Evolutionary conservation across 208 protist genomes (phyloP).

Genomic region (Leishmania major): DNA sequence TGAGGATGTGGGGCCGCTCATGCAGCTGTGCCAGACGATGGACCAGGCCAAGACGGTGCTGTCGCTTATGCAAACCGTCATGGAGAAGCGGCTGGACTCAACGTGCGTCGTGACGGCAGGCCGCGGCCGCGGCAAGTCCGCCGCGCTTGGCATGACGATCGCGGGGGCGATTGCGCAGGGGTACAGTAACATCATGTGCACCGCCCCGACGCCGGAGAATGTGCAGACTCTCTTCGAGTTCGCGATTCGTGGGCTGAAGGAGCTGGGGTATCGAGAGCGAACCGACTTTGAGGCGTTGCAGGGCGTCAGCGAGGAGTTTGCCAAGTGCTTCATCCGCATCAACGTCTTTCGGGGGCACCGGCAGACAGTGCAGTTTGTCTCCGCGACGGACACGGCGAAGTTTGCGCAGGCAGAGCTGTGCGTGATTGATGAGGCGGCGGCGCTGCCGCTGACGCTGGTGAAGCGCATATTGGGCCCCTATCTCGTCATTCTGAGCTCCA

Average conservation of each 20-base stretch:
- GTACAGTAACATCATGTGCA: constrained; percentile 99
- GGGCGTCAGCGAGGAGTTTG: constrained; percentile 92
- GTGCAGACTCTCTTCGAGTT: constrained; percentile 99
- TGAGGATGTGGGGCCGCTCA: constrained; percentile 90
- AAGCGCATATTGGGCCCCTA: constrained; percentile 97
- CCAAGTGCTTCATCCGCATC: constrained; percentile 97
- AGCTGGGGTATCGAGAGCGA: constrained; percentile 96
- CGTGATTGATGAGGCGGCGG: constrained; percentile 99
- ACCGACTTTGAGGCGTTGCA: constrained; percentile 98
- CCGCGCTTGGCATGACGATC: constrained; percentile 94
- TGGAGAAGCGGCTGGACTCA: constrained; percentile 96
- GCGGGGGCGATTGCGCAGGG: constrained; percentile 96
- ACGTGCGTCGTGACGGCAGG: constrained; percentile 97
- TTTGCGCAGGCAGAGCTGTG: constrained; percentile 97
- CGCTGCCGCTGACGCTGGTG: constrained; percentile 98
- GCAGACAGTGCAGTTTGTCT: constrained; percentile 99
- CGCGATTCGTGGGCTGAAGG: constrained; percentile 96
- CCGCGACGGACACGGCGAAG: constrained; percentile 88
- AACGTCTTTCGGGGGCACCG: constrained; percentile 97
- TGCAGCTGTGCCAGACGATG: constrained; percentile 92
- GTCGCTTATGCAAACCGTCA: constrained; percentile 96
- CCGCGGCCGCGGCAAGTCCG: constrained; percentile 98
- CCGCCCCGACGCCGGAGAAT: constrained; percentile 98
- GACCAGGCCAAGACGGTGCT: constrained; percentile 98
- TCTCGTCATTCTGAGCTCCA: constrained; percentile 99